Evolutionary conservation across 1,284 basidiomycete genomes (phyloP).

Genomic region (Leccinum colubrinum): DNA sequence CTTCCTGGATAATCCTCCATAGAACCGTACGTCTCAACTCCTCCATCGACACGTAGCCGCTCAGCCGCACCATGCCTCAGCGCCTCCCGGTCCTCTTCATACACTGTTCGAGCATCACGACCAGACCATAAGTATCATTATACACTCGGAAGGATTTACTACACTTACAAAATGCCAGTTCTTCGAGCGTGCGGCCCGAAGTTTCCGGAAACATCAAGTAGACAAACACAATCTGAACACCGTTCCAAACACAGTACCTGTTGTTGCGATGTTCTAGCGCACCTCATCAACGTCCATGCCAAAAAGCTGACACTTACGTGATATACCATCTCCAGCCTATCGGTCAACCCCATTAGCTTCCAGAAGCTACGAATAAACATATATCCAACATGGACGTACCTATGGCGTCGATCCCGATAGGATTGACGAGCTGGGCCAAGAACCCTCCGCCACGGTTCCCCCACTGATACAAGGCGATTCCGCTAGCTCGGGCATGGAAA

Average conservation of each 20-base stretch:
- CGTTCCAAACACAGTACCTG: not conserved
- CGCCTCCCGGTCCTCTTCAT: not conserved
- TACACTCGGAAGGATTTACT: not conserved
- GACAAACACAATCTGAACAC: not conserved
- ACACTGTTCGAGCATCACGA: not conserved
- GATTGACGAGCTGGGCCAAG: not conserved
- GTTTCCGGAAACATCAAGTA: not conserved
- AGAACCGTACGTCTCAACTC: too few relatives aligned
- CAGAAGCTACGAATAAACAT: not conserved
- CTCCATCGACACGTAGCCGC: not conserved
- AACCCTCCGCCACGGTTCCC: not conserved
- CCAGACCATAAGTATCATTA: not conserved
- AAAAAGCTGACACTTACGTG: not conserved
- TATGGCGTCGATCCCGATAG: not conserved
- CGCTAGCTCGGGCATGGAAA: not conserved
- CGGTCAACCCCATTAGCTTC: not conserved
- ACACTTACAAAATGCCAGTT: not conserved
- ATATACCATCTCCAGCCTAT: not conserved
- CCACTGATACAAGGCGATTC: not conserved
- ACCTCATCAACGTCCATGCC: not conserved
- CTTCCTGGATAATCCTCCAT: too few relatives aligned
- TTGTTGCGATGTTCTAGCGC: not conserved
- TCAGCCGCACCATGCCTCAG: not conserved
- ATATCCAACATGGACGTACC: not conserved
- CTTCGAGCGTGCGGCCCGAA: not conserved